Evolutionary conservation across 2,329 filamentous ascomycete genomes (phyloP).

Genomic region (Ilyonectria destructans): DNA sequence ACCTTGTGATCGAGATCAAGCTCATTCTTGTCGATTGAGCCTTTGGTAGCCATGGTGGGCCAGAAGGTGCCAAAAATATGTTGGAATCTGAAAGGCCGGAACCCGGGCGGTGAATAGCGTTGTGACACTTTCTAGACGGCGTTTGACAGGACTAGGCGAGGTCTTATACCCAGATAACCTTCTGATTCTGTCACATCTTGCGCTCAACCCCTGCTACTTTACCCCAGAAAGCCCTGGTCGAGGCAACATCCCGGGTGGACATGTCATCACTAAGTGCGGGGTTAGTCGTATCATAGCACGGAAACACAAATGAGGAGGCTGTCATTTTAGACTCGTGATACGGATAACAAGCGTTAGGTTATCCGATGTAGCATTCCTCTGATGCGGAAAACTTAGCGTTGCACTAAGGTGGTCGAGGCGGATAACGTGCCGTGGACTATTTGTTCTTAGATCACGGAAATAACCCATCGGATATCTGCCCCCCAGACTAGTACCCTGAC

Average conservation of each 20-base stretch:
- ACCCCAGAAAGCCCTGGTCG: background rate
- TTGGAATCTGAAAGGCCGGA: background rate
- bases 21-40: conserved; percentile 46
- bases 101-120: conserved; percentile 13
- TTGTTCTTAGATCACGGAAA: conserved; percentile 13
- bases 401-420: background rate
- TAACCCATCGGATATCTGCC: background rate
- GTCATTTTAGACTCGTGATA: background rate
- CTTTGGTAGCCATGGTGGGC: conserved; percentile 37
- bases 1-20: conserved; percentile 38
- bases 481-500: too few relatives aligned
- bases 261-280: conserved; percentile 38
- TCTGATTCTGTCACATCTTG: conserved; percentile 17
- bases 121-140: conserved; percentile 12
- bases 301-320: conserved; percentile 30
- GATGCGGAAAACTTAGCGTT: background rate
- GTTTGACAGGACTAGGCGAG: conserved; percentile 13
- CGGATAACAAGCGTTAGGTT: conserved; percentile 38
- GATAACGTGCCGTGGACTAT: background rate
- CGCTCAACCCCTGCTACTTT: background rate
- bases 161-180: conserved; percentile 40
- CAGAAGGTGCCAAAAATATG: background rate
- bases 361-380: conserved; percentile 32
- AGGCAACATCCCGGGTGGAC: conserved; percentile 18
- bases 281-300: conserved; percentile 32